Evolutionary conservation across 345 rosid species (phyloP).

Genomic region (Balakata baccata): DNA sequence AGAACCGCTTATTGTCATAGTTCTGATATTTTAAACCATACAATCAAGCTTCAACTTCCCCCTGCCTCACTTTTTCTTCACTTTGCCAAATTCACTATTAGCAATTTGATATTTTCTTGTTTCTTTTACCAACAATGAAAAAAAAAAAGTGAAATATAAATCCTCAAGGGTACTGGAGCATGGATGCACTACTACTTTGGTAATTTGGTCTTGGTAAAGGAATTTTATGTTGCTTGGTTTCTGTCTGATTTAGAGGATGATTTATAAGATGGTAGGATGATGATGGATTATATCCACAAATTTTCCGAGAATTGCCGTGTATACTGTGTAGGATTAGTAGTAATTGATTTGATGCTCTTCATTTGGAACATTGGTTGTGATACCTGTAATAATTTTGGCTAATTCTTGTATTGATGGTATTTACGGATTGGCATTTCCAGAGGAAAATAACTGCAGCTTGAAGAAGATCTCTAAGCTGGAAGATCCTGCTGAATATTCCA

Average conservation of each 20-base stretch:
- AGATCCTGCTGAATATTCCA: conserved; percentile 67
- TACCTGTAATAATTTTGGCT: background rate
- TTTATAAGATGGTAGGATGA: background rate
- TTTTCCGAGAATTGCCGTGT: no score
- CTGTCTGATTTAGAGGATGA: no score
- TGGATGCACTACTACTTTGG: no score
- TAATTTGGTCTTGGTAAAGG: background rate
- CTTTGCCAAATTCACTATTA: background rate
- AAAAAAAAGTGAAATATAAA: background rate
- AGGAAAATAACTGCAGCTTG: conserved; percentile 61
- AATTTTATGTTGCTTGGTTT: no score
- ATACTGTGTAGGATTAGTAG: no score
- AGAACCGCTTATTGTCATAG: background rate
- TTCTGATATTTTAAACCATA: background rate
- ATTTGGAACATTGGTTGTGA: background rate
- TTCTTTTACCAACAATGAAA: background rate
- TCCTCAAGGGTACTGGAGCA: no score
- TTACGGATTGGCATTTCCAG: conserved; percentile 75
- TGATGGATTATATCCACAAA: background rate
- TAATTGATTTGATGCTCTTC: background rate
- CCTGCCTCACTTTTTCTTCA: background rate
- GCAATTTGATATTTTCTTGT: background rate
- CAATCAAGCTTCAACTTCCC: background rate
- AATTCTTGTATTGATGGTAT: background rate
- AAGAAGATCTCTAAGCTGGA: conserved; percentile 74